phyloP scores from a whole-genome alignment of 2,329 filamentous ascomycete species.

The Pestalotiopsis sp. region DNA sequence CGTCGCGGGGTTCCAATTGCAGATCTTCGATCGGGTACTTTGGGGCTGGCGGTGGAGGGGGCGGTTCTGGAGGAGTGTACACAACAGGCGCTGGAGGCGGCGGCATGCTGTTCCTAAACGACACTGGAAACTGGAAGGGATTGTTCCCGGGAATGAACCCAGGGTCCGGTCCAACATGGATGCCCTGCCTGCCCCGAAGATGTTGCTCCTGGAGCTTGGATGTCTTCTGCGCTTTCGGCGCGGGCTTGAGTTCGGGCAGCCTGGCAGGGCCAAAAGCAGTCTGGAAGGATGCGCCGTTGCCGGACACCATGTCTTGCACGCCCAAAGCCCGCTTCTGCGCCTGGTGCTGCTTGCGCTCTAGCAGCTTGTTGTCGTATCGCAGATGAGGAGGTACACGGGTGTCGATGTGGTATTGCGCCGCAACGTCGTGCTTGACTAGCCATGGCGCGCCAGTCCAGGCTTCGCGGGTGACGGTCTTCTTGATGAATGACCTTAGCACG shows the following conservation, averaged over 20 bases:
- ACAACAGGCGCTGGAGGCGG: slow-evolving; percentile 47
- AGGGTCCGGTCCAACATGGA: slow-evolving; percentile 37
- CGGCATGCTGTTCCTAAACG: slow-evolving; percentile 46
- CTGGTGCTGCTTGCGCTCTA: slow-evolving; percentile 74
- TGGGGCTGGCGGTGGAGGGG: slow-evolving; percentile 72
- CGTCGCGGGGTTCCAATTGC: slow-evolving; percentile 72
- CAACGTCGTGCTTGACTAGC: slow-evolving; percentile 87
- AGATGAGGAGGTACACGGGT: slow-evolving; percentile 84
- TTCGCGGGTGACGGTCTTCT: slow-evolving; percentile 89
- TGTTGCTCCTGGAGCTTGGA: slow-evolving; percentile 51
- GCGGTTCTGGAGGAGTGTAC: slow-evolving; percentile 47
- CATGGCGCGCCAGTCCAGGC: slow-evolving; percentile 96
- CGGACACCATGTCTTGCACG: slow-evolving; percentile 44
- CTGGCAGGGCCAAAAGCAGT: slow-evolving; percentile 51
- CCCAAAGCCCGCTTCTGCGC: slow-evolving; percentile 62
- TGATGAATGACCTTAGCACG: slow-evolving; percentile 90
- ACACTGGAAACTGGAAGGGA: slow-evolving; percentile 48
- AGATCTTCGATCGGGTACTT: slow-evolving; percentile 97
- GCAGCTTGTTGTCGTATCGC: slow-evolving; percentile 77
- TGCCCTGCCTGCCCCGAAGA: slow-evolving; percentile 40
- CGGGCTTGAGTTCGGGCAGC: slow-evolving; percentile 74
- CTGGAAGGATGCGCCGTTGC: slow-evolving; percentile 22
- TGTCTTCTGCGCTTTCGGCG: slow-evolving; percentile 68
- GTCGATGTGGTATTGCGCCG: slow-evolving; percentile 81
- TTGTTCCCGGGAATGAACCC: slow-evolving; percentile 46